Conservation (phyloP, 2,329 filamentous ascomycete species). For the Byssochlamys sp. region DNA sequence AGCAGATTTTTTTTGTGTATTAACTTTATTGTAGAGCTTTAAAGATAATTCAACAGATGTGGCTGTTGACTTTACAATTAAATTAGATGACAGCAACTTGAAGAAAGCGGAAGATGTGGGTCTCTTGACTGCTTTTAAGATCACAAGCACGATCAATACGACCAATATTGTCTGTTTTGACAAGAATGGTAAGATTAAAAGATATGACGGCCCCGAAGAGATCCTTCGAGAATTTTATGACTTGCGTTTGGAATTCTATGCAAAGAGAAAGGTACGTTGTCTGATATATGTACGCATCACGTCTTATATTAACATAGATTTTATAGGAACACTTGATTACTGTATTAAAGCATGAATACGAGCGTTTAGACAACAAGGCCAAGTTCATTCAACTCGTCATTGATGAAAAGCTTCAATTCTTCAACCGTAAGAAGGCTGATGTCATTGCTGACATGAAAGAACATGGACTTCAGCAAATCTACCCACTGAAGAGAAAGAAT, state of each 20-base stretch:
- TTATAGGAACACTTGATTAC: slow-evolving; percentile 45
- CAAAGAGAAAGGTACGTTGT: slow-evolving; percentile 63
- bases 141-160: slow-evolving; percentile 74
- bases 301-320: slow-evolving; percentile 12
- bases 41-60: too few species aligned
- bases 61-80: slow-evolving; percentile 94
- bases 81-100: slow-evolving; percentile 87
- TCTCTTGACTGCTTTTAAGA: slow-evolving; percentile 84
- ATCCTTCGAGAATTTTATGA: slow-evolving; percentile 91
- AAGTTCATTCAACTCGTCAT: slow-evolving; percentile 95
- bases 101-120: slow-evolving; percentile 59
- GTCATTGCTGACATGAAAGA: slow-evolving; percentile 77
- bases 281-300: neutral
- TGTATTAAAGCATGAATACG: slow-evolving; percentile 53
- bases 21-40: too few species aligned
- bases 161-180: slow-evolving; percentile 94
- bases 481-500: too few species aligned
- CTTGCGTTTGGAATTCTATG: slow-evolving; percentile 72
- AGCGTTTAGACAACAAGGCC: slow-evolving; percentile 81
- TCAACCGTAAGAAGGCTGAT: slow-evolving; percentile 81
- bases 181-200: slow-evolving; percentile 75
- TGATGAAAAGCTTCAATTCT: slow-evolving; percentile 73
- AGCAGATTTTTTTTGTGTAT: too few species aligned
- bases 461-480: too few species aligned
- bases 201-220: slow-evolving; percentile 82